A percentile compares a stretch with the other conserved stretches of the same genome.
Conservation (phyloP, 192 early-diverging fungal genomes). For the Kickxella alabastrina region DNA sequence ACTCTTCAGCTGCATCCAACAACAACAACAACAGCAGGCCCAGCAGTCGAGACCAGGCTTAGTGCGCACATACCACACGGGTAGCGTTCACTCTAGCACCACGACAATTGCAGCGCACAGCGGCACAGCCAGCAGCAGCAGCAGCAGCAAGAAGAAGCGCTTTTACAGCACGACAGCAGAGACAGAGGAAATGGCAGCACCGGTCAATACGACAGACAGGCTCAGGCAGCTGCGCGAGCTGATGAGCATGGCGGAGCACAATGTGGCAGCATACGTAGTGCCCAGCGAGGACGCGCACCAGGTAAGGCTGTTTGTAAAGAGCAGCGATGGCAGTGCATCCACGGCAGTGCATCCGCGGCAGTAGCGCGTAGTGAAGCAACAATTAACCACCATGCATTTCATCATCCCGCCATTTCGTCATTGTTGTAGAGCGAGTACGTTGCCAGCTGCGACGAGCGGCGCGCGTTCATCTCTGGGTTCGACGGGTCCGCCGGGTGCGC, state of each 20-base stretch:
- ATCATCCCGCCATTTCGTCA: no score
- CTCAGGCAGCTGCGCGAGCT: constrained; percentile 59
- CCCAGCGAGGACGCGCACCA: constrained; percentile 97
- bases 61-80: constrained; percentile 1
- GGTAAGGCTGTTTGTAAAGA: constrained; percentile 55
- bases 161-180: neutral
- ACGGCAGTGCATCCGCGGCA: no score
- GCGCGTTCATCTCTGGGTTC: constrained; percentile 91
- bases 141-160: constrained; percentile 5
- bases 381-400: no score
- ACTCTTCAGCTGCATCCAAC: constrained; percentile 26
- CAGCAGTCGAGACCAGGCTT: neutral
- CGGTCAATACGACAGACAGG: constrained; percentile 53
- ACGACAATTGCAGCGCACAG: constrained; percentile 11
- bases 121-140: neutral
- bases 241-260: constrained; percentile 54
- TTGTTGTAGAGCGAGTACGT: constrained; percentile 99
- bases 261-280: constrained; percentile 67
- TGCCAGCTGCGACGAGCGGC: constrained; percentile 81
- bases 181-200: constrained; percentile 19
- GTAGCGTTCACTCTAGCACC: constrained; percentile 8
- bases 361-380: no score
- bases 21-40: neutral
- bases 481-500: constrained; percentile 97
- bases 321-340: no score